A percentile compares a stretch with the other conserved stretches of the same genome.
phyloP scores from a whole-genome alignment of 495 filamentous ascomycete genomes.

The Staphylotrichum tortipilum region DNA sequence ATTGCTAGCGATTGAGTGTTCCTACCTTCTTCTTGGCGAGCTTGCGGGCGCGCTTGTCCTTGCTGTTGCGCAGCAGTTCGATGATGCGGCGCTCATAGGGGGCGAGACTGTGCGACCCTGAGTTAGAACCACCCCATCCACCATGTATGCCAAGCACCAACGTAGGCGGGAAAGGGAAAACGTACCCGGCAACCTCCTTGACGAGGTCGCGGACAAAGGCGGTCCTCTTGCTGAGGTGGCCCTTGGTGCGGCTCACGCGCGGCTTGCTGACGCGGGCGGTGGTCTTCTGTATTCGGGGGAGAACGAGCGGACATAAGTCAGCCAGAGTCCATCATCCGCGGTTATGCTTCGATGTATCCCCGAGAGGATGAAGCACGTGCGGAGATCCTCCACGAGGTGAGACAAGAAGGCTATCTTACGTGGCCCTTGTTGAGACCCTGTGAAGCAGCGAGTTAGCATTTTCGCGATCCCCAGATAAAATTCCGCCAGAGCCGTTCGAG shows the following conservation, averaged over 20 bases:
- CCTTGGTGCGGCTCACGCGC: conserved; percentile 85
- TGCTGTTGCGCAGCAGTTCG: conserved; percentile 96
- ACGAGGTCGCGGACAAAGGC: conserved; percentile 88
- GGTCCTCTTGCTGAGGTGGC: conserved; percentile 86
- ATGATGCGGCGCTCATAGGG: conserved; percentile 98
- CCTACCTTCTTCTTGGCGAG: conserved; percentile 92
- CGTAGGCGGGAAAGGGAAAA: conserved; percentile 3
- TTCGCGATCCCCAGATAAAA: background rate
- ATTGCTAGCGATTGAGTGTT: conserved; percentile 32
- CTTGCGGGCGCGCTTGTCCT: conserved; percentile 98
- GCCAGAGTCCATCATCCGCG: conserved; percentile 26
- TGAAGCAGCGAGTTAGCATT: conserved; percentile 11
- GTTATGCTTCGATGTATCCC: conserved; percentile 14
- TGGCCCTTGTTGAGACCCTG: conserved; percentile 80
- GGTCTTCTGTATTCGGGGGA: conserved; percentile 67
- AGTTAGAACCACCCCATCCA: background rate
- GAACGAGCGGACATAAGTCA: conserved; percentile 27
- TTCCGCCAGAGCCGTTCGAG: background rate
- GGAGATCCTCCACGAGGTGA: conserved; percentile 49
- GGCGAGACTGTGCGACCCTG: conserved; percentile 49
- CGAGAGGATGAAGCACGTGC: conserved; percentile 28
- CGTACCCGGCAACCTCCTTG: conserved; percentile 88
- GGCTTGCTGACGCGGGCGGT: conserved; percentile 79
- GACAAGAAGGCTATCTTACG: conserved; percentile 47
- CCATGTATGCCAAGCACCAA: background rate